Conservation (phyloP, 2,329 filamentous ascomycete species). For the Neopestalotiopsis sp. region DNA sequence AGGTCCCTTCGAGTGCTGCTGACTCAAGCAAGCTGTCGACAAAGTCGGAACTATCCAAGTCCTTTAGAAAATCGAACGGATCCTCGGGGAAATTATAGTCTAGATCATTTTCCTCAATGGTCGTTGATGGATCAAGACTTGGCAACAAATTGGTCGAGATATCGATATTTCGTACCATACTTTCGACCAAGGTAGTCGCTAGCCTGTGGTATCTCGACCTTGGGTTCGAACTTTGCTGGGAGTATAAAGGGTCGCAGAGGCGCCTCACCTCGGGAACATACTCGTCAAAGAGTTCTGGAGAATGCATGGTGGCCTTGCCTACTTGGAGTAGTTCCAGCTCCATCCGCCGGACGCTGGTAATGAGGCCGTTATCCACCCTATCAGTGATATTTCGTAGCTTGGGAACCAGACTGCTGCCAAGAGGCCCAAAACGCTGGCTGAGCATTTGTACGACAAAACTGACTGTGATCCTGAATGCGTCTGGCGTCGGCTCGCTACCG, state of each 20-base stretch:
- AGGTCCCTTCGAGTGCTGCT: not conserved
- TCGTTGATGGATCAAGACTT: slow-evolving; percentile 1
- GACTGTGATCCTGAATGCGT: slow-evolving; percentile 41
- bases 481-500: slow-evolving; percentile 28
- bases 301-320: slow-evolving; percentile 52
- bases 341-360: slow-evolving; percentile 49
- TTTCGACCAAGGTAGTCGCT: slow-evolving; percentile 46
- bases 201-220: slow-evolving; percentile 48
- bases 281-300: slow-evolving; percentile 42
- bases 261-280: slow-evolving; percentile 47
- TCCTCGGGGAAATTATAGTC: not conserved
- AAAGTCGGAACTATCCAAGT: slow-evolving; percentile 27
- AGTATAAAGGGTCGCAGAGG: slow-evolving; percentile 51
- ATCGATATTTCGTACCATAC: slow-evolving; percentile 38
- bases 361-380: slow-evolving; percentile 40
- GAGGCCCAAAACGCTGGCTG: slow-evolving; percentile 36
- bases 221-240: slow-evolving; percentile 34
- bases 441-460: slow-evolving; percentile 42
- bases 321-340: slow-evolving; percentile 57
- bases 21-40: slow-evolving; percentile 20
- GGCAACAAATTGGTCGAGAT: slow-evolving; percentile 21
- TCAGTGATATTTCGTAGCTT: slow-evolving; percentile 42
- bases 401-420: slow-evolving; percentile 35
- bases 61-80: slow-evolving; percentile 29
- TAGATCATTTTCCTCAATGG: not conserved